phyloP scores from a whole-genome alignment of 495 filamentous ascomycete genomes.

The Aspergillus sparsus region DNA sequence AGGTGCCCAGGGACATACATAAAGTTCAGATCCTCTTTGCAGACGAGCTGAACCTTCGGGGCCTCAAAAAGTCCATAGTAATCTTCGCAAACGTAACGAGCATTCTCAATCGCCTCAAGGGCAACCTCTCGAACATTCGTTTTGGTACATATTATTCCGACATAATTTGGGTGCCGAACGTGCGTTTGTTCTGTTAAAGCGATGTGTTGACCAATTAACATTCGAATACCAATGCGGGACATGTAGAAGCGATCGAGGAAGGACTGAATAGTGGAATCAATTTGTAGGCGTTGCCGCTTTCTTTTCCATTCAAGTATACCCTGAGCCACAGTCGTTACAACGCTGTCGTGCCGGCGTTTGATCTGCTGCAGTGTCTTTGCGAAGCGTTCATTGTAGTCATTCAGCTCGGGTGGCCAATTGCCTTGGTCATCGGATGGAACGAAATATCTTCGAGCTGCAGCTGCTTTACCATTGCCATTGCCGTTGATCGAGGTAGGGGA shows the following conservation, averaged over 20 bases:
- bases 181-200: constrained; percentile 91
- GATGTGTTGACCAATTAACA: constrained; percentile 98
- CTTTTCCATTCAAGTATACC: constrained; percentile 98
- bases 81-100: constrained; percentile 96
- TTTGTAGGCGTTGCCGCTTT: constrained; percentile 94
- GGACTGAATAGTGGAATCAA: constrained; percentile 91
- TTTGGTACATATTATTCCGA: constrained; percentile 98
- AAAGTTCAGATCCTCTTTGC: constrained; percentile 88
- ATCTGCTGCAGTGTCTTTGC: constrained; percentile 82
- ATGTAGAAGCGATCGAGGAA: constrained; percentile 99
- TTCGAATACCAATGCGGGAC: constrained; percentile 98
- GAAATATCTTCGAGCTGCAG: constrained; percentile 74
- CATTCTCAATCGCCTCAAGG: constrained; percentile 96
- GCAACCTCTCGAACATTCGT: constrained; percentile 96
- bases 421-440: constrained; percentile 82
- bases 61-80: constrained; percentile 98
- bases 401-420: constrained; percentile 93
- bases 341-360: constrained; percentile 93
- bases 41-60: constrained; percentile 94
- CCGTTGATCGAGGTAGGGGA: constrained; percentile 52
- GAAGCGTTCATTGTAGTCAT: constrained; percentile 91
- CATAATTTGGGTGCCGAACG: constrained; percentile 84
- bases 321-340: constrained; percentile 93
- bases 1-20: constrained; percentile 99
- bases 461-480: constrained; percentile 49